Conservation (phyloP, 306 rosid species). For the Notholithocarpus densiflorus region DNA sequence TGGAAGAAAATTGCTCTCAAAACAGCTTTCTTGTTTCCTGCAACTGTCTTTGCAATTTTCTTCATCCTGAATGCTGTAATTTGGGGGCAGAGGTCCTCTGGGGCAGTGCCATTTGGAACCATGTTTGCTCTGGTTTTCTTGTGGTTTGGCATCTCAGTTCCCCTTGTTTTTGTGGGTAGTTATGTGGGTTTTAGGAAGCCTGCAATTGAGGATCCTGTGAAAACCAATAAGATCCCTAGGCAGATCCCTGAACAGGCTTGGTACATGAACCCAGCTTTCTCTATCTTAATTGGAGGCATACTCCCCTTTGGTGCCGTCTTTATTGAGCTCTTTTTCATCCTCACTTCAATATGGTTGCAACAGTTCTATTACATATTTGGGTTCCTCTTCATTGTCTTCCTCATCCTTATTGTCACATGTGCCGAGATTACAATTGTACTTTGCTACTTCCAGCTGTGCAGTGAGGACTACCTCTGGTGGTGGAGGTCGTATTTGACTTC, state of each 20-base stretch:
- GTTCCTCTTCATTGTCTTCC: constrained; percentile 77
- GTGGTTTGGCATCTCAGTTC: constrained; percentile 98
- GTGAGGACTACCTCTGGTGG: constrained; percentile 96
- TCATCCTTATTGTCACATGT: constrained; percentile 83
- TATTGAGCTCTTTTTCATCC: constrained; percentile 93
- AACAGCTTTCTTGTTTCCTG: constrained; percentile 81
- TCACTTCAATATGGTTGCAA: constrained; percentile 91
- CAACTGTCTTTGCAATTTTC: constrained; percentile 55
- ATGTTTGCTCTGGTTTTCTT: constrained; percentile 89
- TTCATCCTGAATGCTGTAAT: constrained; percentile 82
- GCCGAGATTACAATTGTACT: constrained; percentile 92
- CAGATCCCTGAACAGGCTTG: constrained; percentile 91
- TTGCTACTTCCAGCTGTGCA: constrained; percentile 98
- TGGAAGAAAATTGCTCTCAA: constrained; percentile 72
- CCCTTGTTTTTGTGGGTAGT: constrained; percentile 70
- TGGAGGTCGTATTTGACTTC: constrained; percentile 93
- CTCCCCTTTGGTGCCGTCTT: constrained; percentile 95
- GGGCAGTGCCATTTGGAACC: constrained; percentile 97
- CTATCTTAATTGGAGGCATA: constrained; percentile 75
- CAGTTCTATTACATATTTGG: constrained; percentile 87
- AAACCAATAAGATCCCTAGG: constrained; percentile 79
- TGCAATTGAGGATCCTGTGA: constrained; percentile 66
- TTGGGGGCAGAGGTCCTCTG: constrained; percentile 87
- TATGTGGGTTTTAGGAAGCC: constrained; percentile 69
- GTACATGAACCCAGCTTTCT: constrained; percentile 73